Conservation (phyloP, 2,329 filamentous ascomycete species). For the Fusarium lateritium region DNA sequence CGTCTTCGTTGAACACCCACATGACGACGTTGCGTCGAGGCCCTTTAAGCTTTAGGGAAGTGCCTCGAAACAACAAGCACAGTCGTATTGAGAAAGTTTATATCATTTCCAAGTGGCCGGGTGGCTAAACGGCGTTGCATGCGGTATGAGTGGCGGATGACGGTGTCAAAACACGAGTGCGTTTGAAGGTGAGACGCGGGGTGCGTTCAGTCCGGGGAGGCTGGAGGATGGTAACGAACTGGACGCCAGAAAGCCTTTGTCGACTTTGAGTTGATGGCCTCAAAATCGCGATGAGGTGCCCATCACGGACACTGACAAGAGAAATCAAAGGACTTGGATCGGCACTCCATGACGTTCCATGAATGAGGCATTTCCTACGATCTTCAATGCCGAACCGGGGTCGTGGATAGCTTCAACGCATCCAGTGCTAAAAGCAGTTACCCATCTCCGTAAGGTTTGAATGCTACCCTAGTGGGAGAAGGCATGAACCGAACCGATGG, state of each 20-base stretch:
- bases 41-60: constrained; percentile 2
- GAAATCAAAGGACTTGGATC: constrained; percentile 44
- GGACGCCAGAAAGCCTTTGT: background rate
- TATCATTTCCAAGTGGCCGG: constrained; percentile 6
- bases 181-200: constrained; percentile 39
- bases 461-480: constrained; percentile 19
- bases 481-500: constrained; percentile 17
- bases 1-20: constrained; percentile 5
- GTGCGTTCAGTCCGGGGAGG: constrained; percentile 20
- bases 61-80: constrained; percentile 18
- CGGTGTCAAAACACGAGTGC: constrained; percentile 19
- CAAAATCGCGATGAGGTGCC: background rate
- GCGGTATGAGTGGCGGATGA: constrained; percentile 26
- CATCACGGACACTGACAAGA: constrained; percentile 1
- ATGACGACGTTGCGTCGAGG: constrained; percentile 4
- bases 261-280: constrained; percentile 1
- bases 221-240: constrained; percentile 6
- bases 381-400: constrained; percentile 29
- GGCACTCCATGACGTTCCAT: constrained; percentile 27
- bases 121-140: constrained; percentile 18
- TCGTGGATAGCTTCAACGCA: constrained; percentile 25
- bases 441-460: constrained; percentile 20
- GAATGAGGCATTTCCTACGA: constrained; percentile 37
- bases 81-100: constrained; percentile 12
- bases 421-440: constrained; percentile 23